Base-by-base conservation (phyloP, 2,329 filamentous ascomycete species). In the Stromatinia cepivora region DNA sequence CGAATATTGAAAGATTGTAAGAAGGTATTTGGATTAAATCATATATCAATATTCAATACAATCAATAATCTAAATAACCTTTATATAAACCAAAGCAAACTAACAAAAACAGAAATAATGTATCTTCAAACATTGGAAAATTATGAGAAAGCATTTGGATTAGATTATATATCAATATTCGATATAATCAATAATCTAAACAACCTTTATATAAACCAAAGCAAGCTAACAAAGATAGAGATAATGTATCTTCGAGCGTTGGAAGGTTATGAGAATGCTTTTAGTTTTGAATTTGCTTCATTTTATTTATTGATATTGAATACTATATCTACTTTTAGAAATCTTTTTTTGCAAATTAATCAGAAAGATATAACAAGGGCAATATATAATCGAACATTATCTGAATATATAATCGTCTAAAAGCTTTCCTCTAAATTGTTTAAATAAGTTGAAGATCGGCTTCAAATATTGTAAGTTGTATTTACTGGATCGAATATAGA, bases 291-390 rank as follows among this genome's bases (percentile, higher is more conserved):
- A 69, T 42, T 71, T 72, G 48, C 70, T 69, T 72, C 71, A n/a
- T 76, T 73, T 46, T 76, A 76, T 73, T 70, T 75, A 69, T 75
- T 73, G 67, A 75, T 73, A 65, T 72, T 77, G 58, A 70, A 73
- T 36, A 77, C 73, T 22, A 73, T 77, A 70, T 73, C 72, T 57
- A 66, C 54, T 50, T 73, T 76, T 71, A 73, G 75, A 52, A 71
- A 77, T 65, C 73, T 77, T 66, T 73, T 73, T 70, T 73, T 73
- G 59, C 70, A 67, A 62, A 77, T 70, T 8, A 25, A 20, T 1
- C 15, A 25, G 25, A 53, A 53, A 53, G 52, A 31, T 0, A 53
- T 28, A 3, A 8, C 52, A 53, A 53, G 1, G 15, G 7, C 13
- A 53, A 31, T 53, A 1, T 53, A 53, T 53, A 53, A 53, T 17